Percentiles rank a stretch among this genome's conserved stretches.
phyloP scores from a whole-genome alignment of 352 stramenopile genomes.

The Phytopythium helicoides region DNA sequence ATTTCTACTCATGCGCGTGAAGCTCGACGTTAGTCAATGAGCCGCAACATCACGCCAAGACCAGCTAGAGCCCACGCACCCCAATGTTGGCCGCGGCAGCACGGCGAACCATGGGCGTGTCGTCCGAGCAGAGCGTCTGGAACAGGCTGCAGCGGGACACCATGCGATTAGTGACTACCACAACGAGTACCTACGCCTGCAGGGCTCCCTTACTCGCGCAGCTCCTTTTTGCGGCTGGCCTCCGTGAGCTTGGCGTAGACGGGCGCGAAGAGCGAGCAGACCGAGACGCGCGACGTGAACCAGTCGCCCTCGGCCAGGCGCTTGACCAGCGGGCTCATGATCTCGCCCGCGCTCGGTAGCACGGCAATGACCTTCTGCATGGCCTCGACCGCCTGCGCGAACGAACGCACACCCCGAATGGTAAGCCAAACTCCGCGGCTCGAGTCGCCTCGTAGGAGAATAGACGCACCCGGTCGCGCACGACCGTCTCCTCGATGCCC shows the following conservation, averaged over 20 bases:
- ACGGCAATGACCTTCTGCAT: slow-evolving; percentile 73
- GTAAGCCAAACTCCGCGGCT: not conserved
- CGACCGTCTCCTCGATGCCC: slow-evolving; percentile 93
- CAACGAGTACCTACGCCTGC: too few species aligned
- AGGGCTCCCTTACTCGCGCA: slow-evolving; percentile 66
- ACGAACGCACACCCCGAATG: not conserved
- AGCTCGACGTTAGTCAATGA: too few species aligned
- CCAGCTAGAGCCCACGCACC: too few species aligned
- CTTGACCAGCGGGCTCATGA: slow-evolving; percentile 77
- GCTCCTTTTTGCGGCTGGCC: slow-evolving; percentile 64
- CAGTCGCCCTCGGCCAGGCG: slow-evolving; percentile 81
- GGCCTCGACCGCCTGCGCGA: slow-evolving; percentile 50
- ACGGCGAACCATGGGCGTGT: slow-evolving; percentile 87
- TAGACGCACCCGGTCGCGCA: slow-evolving; percentile 65
- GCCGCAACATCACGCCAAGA: too few species aligned
- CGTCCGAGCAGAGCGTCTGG: slow-evolving; percentile 78
- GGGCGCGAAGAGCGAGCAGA: slow-evolving; percentile 78
- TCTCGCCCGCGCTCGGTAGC: slow-evolving; percentile 53
- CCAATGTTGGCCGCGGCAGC: slow-evolving; percentile 78
- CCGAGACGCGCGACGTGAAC: slow-evolving; percentile 88
- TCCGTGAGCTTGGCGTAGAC: slow-evolving; percentile 68
- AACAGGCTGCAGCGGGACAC: slow-evolving; percentile 55
- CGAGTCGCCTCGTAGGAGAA: not conserved
- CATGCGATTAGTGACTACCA: too few species aligned
- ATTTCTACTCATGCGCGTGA: slow-evolving; percentile 39